These are phyloP conservation scores for Dendrobium officinale DNA, from an alignment of 106 monocot genomes.

Conservation along the genomic window DNA sequence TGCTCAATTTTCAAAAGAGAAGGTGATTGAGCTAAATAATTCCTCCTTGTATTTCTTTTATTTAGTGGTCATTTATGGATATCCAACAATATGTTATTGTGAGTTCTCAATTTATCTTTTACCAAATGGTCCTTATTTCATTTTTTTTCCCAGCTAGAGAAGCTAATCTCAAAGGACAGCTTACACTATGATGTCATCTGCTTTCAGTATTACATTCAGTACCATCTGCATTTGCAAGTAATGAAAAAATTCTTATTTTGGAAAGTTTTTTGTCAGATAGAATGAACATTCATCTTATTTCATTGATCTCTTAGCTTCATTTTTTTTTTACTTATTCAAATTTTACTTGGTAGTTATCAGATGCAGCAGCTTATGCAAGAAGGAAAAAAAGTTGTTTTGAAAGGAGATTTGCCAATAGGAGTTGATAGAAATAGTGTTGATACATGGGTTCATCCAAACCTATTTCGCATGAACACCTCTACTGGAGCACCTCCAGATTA, in stretches of 20 bases:
- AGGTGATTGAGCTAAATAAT: slow-evolving; percentile 26
- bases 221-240: slow-evolving; percentile 86
- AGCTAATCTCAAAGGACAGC: slow-evolving; percentile 66
- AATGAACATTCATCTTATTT: background rate
- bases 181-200: slow-evolving; percentile 74
- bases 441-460: slow-evolving; percentile 86
- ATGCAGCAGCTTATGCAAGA: slow-evolving; percentile 75
- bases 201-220: slow-evolving; percentile 92
- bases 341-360: slow-evolving; percentile 45
- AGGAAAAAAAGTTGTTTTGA: slow-evolving; percentile 68
- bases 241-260: slow-evolving; percentile 13
- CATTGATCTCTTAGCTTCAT: background rate
- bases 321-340: slow-evolving; percentile 3
- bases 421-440: slow-evolving; percentile 88
- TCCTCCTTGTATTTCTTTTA: background rate
- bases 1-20: slow-evolving; percentile 68
- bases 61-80: background rate
- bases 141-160: slow-evolving; percentile 60
- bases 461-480: slow-evolving; percentile 88
- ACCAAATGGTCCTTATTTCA: background rate
- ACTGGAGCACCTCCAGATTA: slow-evolving; percentile 97
- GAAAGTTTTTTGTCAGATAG: background rate
- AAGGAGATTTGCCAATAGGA: slow-evolving; percentile 96
- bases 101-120: background rate
- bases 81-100: background rate